These are phyloP conservation scores for Physcomitrium patens DNA, from an alignment of 225 moss, liverwort and hornwort species.

Conservation along the genomic window DNA sequence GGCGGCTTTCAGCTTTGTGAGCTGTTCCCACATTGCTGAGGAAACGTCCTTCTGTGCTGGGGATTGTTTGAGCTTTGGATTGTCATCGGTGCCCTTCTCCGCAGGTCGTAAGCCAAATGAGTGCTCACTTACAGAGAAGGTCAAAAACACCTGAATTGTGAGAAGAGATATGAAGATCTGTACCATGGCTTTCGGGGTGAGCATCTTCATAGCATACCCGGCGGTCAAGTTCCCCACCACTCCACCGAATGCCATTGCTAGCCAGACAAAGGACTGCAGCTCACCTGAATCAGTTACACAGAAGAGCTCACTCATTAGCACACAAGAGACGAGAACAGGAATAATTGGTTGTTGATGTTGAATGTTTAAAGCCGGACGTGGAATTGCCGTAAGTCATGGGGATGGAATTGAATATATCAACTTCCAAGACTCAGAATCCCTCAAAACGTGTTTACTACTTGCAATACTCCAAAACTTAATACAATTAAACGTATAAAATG, in stretches of 20 bases:
- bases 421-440: not conserved
- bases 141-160: constrained; percentile 42
- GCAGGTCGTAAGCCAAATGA: constrained; percentile 38
- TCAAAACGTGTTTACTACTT: too few relatives aligned
- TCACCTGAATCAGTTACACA: constrained; percentile 51
- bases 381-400: constrained; percentile 48
- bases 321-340: not conserved
- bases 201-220: constrained; percentile 45
- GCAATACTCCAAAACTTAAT: not conserved
- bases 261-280: constrained; percentile 73
- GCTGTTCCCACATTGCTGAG: constrained; percentile 44
- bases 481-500: not conserved
- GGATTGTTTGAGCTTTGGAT: constrained; percentile 2
- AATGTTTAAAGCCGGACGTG: constrained; percentile 42
- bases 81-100: constrained; percentile 19
- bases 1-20: constrained; percentile 39
- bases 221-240: constrained; percentile 69
- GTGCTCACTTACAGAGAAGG: constrained; percentile 39
- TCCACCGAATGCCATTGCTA: constrained; percentile 66
- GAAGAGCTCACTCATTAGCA: not conserved
- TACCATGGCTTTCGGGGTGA: constrained; percentile 46
- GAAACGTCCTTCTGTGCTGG: constrained; percentile 17
- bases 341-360: not conserved
- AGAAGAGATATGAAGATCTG: constrained; percentile 44
- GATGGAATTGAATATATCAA: not conserved